Conservation (phyloP, 139 green algal species). For the Bryopsis sp. region DNA sequence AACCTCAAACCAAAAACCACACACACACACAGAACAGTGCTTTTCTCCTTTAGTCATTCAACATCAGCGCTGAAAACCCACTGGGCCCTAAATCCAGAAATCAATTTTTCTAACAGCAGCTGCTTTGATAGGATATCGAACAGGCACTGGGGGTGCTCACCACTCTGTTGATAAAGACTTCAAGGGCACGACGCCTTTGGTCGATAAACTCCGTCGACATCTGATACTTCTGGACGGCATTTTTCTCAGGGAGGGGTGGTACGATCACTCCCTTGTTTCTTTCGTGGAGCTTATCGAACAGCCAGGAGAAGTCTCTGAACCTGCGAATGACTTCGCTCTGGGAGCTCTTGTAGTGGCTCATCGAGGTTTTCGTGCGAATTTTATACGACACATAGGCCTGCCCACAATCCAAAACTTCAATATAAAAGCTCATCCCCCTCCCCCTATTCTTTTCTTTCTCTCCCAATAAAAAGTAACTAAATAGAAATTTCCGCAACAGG, state of each 20-base stretch:
- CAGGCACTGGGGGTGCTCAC: conserved; percentile 20
- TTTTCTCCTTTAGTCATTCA: not conserved
- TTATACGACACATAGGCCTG: conserved; percentile 44
- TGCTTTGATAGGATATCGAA: not conserved
- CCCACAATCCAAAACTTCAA: no score
- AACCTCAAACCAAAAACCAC: not conserved
- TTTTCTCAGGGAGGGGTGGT: conserved; percentile 86
- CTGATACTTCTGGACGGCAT: conserved; percentile 82
- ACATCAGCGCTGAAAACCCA: no score
- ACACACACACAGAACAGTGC: no score
- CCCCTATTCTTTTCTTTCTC: no score
- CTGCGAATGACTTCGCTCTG: conserved; percentile 68
- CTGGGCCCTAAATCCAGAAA: no score
- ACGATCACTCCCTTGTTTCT: conserved; percentile 78
- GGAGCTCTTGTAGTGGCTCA: conserved; percentile 16
- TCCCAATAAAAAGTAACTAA: no score
- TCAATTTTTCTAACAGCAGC: no score
- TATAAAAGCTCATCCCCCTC: no score
- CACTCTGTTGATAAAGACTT: conserved; percentile 45
- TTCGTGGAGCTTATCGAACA: conserved; percentile 65
- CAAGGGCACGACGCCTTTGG: conserved; percentile 56
- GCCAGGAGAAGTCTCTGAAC: conserved; percentile 87
- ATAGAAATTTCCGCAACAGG: no score
- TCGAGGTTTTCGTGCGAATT: conserved; percentile 31
- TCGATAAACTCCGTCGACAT: conserved; percentile 91